A percentile compares a stretch with the other conserved stretches of the same genome.
phyloP scores from a whole-genome alignment of 1,284 basidiomycete genomes.

The Sparassis latifolia region DNA sequence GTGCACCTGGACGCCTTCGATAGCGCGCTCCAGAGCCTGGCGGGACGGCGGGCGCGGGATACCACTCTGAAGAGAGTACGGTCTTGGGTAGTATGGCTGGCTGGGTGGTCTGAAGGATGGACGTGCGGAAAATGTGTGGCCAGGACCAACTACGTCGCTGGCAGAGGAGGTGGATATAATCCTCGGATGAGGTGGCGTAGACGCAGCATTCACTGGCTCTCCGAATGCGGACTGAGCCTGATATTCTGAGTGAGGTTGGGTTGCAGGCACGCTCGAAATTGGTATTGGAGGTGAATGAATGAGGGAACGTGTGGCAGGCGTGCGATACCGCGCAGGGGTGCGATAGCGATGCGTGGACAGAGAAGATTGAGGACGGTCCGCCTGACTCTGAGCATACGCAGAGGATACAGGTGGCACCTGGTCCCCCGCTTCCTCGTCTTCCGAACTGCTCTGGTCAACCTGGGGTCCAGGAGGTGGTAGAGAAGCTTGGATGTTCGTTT shows the following conservation, averaged over 20 bases:
- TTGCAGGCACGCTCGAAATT: conserved; percentile 30
- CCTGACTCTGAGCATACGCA: conserved; percentile 29
- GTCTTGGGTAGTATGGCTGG: conserved; percentile 30
- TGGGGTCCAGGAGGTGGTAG: conserved; percentile 9
- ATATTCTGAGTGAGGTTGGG: conserved; percentile 66
- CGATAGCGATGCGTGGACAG: conserved; percentile 68
- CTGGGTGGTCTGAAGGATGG: conserved; percentile 20
- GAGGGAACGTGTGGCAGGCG: conserved; percentile 61
- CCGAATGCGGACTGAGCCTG: conserved; percentile 71
- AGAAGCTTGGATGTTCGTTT: conserved; percentile 3
- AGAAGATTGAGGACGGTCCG: conserved; percentile 62
- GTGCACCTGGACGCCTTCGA: conserved; percentile 84
- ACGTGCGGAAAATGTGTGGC: conserved; percentile 23
- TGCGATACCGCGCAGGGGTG: conserved; percentile 60
- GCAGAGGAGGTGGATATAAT: too few relatives aligned
- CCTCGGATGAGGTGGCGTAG: conserved; percentile 21
- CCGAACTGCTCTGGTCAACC: conserved; percentile 29
- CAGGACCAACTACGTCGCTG: too few relatives aligned
- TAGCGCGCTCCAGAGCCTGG: conserved; percentile 53
- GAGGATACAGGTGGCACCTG: conserved; percentile 28
- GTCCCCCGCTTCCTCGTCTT: conserved; percentile 37
- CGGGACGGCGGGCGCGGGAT: conserved; percentile 21
- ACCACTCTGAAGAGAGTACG: conserved; percentile 20
- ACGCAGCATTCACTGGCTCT: conserved; percentile 31
- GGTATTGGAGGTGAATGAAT: conserved; percentile 45